Conservation (phyloP, 805 yeast species). For the Yarrowia osloensis region DNA sequence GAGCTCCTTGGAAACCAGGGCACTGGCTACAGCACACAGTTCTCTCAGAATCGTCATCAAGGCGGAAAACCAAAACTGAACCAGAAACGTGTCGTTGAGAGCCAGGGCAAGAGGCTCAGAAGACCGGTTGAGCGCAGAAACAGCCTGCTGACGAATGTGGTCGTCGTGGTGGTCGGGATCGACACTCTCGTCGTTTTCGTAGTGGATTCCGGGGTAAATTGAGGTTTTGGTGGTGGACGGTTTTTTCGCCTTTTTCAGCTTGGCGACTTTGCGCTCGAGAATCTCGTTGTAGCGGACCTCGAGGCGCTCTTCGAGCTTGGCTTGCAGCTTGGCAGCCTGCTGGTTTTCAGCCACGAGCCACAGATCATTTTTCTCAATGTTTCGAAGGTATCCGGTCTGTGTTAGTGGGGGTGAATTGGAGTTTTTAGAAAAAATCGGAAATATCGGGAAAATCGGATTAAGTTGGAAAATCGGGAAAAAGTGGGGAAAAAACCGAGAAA, state of each 20-base stretch:
- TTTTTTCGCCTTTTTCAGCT: constrained; percentile 1
- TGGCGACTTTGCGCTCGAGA: constrained; percentile 32
- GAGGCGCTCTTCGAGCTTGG: constrained; percentile 39
- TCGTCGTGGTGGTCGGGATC: constrained; percentile 1
- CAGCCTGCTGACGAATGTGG: not conserved
- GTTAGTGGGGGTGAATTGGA: constrained; percentile 37
- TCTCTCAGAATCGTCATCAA: constrained; percentile 39
- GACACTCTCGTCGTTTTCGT: not conserved
- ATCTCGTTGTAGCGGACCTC: constrained; percentile 35
- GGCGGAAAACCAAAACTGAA: constrained; percentile 41
- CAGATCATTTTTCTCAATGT: constrained; percentile 58
- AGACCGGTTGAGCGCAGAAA: constrained; percentile 32
- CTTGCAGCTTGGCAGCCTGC: constrained; percentile 44
- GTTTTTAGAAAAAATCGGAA: too few relatives aligned
- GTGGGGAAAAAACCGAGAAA: not conserved
- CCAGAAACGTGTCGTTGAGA: constrained; percentile 42
- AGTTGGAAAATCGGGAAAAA: too few relatives aligned
- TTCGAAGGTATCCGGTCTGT: constrained; percentile 65
- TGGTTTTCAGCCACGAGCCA: constrained; percentile 43
- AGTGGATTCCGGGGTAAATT: constrained; percentile 46
- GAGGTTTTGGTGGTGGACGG: constrained; percentile 40
- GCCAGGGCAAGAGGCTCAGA: constrained; percentile 39
- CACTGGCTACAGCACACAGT: constrained; percentile 52
- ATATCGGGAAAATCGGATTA: too few relatives aligned
- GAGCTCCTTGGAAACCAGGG: constrained; percentile 62